Percentiles rank a stretch among this genome's conserved stretches.
Evolutionary conservation across 495 filamentous ascomycete species (phyloP).

Genomic region (Patellaria atrata): DNA sequence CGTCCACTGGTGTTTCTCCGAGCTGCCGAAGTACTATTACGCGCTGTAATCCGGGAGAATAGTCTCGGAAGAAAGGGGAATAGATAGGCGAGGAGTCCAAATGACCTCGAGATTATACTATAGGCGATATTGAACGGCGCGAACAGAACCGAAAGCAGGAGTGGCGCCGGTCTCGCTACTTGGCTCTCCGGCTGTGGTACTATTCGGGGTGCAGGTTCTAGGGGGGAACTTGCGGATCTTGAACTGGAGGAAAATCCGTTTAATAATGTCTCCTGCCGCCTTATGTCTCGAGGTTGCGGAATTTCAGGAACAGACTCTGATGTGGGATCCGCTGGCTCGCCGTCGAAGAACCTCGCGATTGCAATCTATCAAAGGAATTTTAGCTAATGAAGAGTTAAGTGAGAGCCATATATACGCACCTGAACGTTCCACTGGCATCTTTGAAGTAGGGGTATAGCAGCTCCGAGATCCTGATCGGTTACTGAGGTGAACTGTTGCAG

Average conservation of each 20-base stretch:
- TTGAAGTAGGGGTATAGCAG: slow-evolving; percentile 67
- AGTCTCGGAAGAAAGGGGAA: slow-evolving; percentile 75
- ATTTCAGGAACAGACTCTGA: slow-evolving; percentile 52
- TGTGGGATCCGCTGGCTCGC: slow-evolving; percentile 65
- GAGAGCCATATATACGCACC: slow-evolving; percentile 33
- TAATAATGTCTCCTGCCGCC: slow-evolving; percentile 55
- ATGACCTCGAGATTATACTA: slow-evolving; percentile 44
- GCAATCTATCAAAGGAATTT: slow-evolving; percentile 51
- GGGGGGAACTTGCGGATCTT: slow-evolving; percentile 18
- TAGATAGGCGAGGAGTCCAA: slow-evolving; percentile 52
- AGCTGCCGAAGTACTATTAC: slow-evolving; percentile 20
- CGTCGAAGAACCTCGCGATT: slow-evolving; percentile 93
- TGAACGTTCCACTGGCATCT: slow-evolving; percentile 94
- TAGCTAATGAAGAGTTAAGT: slow-evolving; percentile 8
- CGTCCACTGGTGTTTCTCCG: slow-evolving; percentile 52
- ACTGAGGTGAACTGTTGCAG: slow-evolving; percentile 80
- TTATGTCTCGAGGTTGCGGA: slow-evolving; percentile 40
- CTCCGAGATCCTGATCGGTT: slow-evolving; percentile 62
- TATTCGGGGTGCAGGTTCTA: slow-evolving; percentile 63
- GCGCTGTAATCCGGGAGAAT: slow-evolving; percentile 30
- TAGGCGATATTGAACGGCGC: slow-evolving; percentile 70
- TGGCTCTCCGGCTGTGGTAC: slow-evolving; percentile 56
- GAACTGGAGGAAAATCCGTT: slow-evolving; percentile 35
- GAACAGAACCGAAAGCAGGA: slow-evolving; percentile 63
- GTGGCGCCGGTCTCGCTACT: slow-evolving; percentile 48